phyloP scores from a whole-genome alignment of 441 rosid genomes.

The Brassica hybrid region DNA sequence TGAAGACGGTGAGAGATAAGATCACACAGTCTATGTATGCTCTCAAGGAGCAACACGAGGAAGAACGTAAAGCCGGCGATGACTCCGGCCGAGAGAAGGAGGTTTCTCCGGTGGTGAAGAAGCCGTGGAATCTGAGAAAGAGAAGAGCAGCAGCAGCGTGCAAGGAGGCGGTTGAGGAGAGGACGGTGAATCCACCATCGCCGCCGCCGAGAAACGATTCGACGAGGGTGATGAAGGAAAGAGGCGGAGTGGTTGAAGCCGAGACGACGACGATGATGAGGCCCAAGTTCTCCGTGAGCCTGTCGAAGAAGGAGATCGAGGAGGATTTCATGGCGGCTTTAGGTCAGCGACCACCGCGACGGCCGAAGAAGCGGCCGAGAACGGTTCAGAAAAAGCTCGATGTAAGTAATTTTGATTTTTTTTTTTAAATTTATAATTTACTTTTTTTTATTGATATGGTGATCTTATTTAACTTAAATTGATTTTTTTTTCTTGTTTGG shows the following conservation, averaged over 20 bases:
- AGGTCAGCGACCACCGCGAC: constrained; percentile 61
- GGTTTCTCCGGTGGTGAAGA: constrained; percentile 44
- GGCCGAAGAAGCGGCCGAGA: constrained; percentile 75
- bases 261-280: constrained; percentile 30
- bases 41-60: constrained; percentile 25
- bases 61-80: constrained; percentile 9
- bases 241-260: constrained; percentile 41
- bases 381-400: constrained; percentile 67
- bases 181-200: constrained; percentile 33
- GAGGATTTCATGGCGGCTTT: constrained; percentile 63
- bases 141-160: constrained; percentile 68
- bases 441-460: no score
- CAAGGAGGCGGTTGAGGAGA: constrained; percentile 52
- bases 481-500: background rate
- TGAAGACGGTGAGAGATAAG: constrained; percentile 64
- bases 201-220: constrained; percentile 28
- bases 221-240: background rate
- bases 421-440: no score
- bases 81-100: constrained; percentile 35
- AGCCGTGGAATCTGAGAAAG: constrained; percentile 79
- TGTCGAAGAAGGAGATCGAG: constrained; percentile 76
- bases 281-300: constrained; percentile 51
- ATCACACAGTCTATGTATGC: constrained; percentile 59
- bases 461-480: no score
- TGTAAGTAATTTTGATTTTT: background rate